A percentile compares a stretch with the other conserved stretches of the same genome.
These are phyloP conservation scores for Oryza glaberrima DNA, from an alignment of 176 grass and related monocot genomes.

Conservation along the genomic window DNA sequence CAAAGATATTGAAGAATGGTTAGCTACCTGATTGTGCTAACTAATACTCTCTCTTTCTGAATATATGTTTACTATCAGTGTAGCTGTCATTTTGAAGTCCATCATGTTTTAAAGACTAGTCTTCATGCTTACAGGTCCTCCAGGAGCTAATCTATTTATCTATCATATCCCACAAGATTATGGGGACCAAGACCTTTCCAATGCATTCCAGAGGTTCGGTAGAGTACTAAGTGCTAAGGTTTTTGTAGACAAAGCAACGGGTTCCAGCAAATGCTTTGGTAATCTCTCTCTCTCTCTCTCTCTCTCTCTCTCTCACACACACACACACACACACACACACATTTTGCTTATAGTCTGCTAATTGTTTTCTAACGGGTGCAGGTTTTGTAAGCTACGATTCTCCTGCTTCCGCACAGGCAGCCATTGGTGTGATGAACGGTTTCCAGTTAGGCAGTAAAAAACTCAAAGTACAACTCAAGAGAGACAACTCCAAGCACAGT, in stretches of 20 bases:
- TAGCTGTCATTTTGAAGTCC: background rate
- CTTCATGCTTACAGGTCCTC: constrained; percentile 62
- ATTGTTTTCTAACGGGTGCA: constrained; percentile 28
- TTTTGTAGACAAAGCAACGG: constrained; percentile 95
- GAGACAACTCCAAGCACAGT: constrained; percentile 88
- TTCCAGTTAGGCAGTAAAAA: constrained; percentile 88
- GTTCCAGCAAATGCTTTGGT: constrained; percentile 98
- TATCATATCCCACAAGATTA: constrained; percentile 87
- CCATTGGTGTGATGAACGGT: constrained; percentile 82
- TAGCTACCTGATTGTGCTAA: background rate
- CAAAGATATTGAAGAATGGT: constrained; percentile 2
- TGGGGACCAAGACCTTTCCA: constrained; percentile 84
- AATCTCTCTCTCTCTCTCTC: constrained; percentile 5
- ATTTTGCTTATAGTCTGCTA: background rate
- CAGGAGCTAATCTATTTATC: constrained; percentile 91
- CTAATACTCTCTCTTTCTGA: background rate
- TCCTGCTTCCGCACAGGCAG: constrained; percentile 69
- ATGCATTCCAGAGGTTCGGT: constrained; percentile 89
- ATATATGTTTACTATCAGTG: background rate
- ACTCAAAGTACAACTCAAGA: constrained; percentile 99
- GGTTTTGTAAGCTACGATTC: constrained; percentile 99
- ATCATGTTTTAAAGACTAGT: background rate
- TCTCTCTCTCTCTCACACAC: background rate
- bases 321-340: background rate
- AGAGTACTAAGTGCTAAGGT: constrained; percentile 96